Evolutionary conservation across 257 asterid species (phyloP).

Genomic region (Plantago elongata): DNA sequence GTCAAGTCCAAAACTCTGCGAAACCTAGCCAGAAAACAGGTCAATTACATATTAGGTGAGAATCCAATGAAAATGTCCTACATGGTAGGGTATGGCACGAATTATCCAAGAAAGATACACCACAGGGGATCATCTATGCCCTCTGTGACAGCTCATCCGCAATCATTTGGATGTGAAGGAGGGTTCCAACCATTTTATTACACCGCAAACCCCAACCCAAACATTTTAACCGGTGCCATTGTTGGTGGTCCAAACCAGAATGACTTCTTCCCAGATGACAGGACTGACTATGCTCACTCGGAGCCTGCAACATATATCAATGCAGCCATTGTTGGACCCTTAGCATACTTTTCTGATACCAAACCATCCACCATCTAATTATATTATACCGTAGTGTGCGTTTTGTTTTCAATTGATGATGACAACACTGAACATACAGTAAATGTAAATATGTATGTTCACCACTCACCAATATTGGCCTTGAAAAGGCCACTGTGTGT

Average conservation of each 20-base stretch:
- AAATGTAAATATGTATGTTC: slow-evolving; percentile 26
- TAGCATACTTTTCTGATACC: slow-evolving; percentile 59
- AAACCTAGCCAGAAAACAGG: slow-evolving; percentile 57
- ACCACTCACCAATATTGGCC: slow-evolving; percentile 16
- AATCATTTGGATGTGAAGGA: slow-evolving; percentile 52
- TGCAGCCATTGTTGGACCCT: slow-evolving; percentile 82
- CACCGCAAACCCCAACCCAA: slow-evolving; percentile 56
- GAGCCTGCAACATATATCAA: slow-evolving; percentile 87
- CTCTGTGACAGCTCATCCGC: slow-evolving; percentile 39
- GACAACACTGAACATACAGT: neutral
- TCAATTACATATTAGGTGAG: slow-evolving; percentile 73
- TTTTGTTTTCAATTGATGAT: slow-evolving; percentile 3
- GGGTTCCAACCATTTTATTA: slow-evolving; percentile 61
- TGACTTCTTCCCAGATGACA: slow-evolving; percentile 65
- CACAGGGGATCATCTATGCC: slow-evolving; percentile 87
- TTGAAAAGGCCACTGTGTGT: neutral
- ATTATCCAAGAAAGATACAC: slow-evolving; percentile 63
- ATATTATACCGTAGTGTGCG: neutral
- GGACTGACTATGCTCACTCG: slow-evolving; percentile 62
- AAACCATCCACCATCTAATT: neutral
- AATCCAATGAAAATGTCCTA: slow-evolving; percentile 80
- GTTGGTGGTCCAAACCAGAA: slow-evolving; percentile 87
- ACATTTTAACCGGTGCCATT: slow-evolving; percentile 52
- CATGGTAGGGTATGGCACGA: slow-evolving; percentile 78
- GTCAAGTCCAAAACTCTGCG: slow-evolving; percentile 43